phyloP scores from a whole-genome alignment of 2,329 filamentous ascomycete species.

The Aspergillus terreus region DNA sequence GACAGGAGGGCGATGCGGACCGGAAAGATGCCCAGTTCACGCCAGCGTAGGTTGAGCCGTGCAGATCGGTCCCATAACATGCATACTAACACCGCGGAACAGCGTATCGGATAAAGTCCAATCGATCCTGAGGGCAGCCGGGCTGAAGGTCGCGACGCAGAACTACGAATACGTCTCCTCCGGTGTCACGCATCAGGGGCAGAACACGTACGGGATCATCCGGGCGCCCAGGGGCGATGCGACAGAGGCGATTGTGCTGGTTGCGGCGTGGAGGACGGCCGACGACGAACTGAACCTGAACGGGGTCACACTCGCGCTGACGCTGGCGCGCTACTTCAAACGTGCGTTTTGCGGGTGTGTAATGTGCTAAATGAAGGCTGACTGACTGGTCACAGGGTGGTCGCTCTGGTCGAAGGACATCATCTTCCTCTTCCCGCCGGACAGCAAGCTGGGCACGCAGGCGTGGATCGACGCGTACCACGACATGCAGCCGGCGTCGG shows the following conservation, averaged over 20 bases:
- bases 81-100: conserved; percentile 12
- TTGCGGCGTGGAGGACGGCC: conserved; percentile 83
- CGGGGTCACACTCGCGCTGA: conserved; percentile 80
- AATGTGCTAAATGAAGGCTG: conserved; percentile 6
- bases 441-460: conserved; percentile 85
- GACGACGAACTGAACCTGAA: conserved; percentile 76
- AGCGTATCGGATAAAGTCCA: conserved; percentile 67
- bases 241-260: conserved; percentile 91
- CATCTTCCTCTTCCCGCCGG: conserved; percentile 81
- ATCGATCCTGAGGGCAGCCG: conserved; percentile 70
- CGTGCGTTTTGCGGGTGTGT: conserved; percentile 43
- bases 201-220: conserved; percentile 91
- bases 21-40: conserved; percentile 20
- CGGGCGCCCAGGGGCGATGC: conserved; percentile 93
- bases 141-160: conserved; percentile 83
- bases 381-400: conserved; percentile 59
- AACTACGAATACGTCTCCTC: conserved; percentile 81
- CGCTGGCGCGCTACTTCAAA: conserved; percentile 91
- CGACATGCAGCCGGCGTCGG: conserved; percentile 70
- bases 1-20: conserved; percentile 4
- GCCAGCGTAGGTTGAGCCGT: conserved; percentile 21
- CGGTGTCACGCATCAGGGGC: conserved; percentile 68
- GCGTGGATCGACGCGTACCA: conserved; percentile 99
- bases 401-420: conserved; percentile 99
- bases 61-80: background rate